Evolutionary conservation across 768 basidiomycete genomes (phyloP).

Genomic region (Trametes coccinea): DNA sequence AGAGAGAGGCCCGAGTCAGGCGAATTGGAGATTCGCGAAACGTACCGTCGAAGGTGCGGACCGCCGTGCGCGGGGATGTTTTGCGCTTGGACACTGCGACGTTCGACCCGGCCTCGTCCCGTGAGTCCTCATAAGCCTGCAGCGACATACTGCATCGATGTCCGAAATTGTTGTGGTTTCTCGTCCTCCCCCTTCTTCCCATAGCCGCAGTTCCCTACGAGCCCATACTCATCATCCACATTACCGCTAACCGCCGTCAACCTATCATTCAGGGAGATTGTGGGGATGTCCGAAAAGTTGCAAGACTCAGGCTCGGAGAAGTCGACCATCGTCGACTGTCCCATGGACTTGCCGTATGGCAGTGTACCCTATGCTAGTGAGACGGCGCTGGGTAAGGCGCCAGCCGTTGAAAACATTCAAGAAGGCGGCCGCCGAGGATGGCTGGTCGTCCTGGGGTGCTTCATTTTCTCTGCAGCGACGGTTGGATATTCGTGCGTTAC

Average conservation of each 20-base stretch:
- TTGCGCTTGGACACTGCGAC: too few relatives aligned
- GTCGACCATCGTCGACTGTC: not conserved
- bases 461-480: constrained; percentile 28
- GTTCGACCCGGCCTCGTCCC: too few relatives aligned
- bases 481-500: constrained; percentile 31
- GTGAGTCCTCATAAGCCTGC: too few relatives aligned
- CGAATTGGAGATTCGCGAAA: not conserved
- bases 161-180: too few relatives aligned
- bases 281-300: not conserved
- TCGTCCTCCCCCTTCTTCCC: too few relatives aligned
- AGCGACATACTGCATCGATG: too few relatives aligned
- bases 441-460: constrained; percentile 36
- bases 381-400: not conserved
- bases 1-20: not conserved
- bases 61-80: not conserved
- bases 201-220: not conserved
- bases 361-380: not conserved
- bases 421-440: constrained; percentile 35
- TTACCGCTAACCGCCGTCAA: too few relatives aligned
- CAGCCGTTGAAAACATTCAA: constrained; percentile 16
- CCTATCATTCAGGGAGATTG: not conserved
- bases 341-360: not conserved
- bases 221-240: too few relatives aligned
- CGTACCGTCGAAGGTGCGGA: not conserved
- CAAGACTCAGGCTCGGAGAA: not conserved